Base-by-base conservation (phyloP, 1,284 basidiomycete genomes). In the Moesziomyces parantarcticus region DNA sequence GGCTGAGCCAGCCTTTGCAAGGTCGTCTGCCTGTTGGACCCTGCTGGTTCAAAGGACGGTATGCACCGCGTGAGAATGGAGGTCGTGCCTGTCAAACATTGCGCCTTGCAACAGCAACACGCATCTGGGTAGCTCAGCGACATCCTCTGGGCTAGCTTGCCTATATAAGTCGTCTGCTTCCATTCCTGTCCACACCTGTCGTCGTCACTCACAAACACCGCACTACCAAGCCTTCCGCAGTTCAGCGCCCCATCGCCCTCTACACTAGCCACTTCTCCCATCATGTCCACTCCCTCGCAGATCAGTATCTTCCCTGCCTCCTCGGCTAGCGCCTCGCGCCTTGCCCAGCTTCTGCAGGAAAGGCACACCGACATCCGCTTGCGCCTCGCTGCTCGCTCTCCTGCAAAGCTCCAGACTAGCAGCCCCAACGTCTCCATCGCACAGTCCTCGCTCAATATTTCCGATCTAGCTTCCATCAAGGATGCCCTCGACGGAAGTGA, bases 261-360 rank as follows among this genome's bases (percentile, higher is more conserved):
- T 11, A 4, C 29, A 32, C 4, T 13, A 32, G 10, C 11, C 29
- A 2, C 11, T 11, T 32, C 11, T 32, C 10, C 29, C 11, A 13
- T 13, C 5, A 67, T 67, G 58, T 50, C 54, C 25, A 16, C 46
- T 13, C 54, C 46, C 10, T 53, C 58, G 11, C 64, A 61, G 32
- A 61, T 61, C 55, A 67, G 65, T 39, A 50, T 67, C 44, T 67
- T 67, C 47, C 58, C 65, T 18, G 65, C 65, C 18, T 50, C 65
- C 18, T 67, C 65, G 8, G 50, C 49, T 0, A 61, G 22, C 22
- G 65, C 54, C 10, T 21, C 25, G 14, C 39, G 43, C 45, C 29
- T 61, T n/a, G 42, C 43, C 9, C 26, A 54, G 46, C 50, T 67
- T 14, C 29, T 67, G 44, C 41, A 47, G 41, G 40, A 61, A n/a